Evolutionary conservation across 306 rosid species (phyloP).

Genomic region (Acacia crassicarpa): DNA sequence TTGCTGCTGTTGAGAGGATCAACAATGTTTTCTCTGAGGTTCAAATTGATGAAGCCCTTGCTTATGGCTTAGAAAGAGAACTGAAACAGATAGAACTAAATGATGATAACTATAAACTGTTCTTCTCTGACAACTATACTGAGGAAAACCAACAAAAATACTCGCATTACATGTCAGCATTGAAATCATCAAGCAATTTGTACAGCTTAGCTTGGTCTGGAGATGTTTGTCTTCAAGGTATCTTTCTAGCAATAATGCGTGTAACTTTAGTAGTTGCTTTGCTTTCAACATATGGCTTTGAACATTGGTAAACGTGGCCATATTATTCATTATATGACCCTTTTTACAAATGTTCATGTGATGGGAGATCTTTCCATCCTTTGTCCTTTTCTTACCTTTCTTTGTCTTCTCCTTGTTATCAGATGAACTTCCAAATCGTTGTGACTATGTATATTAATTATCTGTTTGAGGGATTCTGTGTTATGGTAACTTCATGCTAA

Average conservation of each 20-base stretch:
- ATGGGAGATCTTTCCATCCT: conserved; percentile 13
- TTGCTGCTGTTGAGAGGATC: conserved; percentile 93
- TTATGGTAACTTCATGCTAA: neutral
- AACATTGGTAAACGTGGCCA: neutral
- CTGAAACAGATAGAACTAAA: conserved; percentile 57
- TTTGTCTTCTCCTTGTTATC: neutral
- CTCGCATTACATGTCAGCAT: conserved; percentile 78
- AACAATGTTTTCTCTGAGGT: conserved; percentile 78
- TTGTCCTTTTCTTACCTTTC: neutral
- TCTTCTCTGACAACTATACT: conserved; percentile 42
- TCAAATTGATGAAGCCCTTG: conserved; percentile 87
- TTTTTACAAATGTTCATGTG: conserved; percentile 24
- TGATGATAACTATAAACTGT: conserved; percentile 63
- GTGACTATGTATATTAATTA: conserved; percentile 11
- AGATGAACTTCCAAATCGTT: neutral
- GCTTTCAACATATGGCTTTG: neutral
- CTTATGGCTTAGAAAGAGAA: conserved; percentile 90
- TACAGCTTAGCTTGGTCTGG: conserved; percentile 77
- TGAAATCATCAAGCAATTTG: conserved; percentile 68
- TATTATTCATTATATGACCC: neutral
- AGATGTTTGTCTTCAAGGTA: conserved; percentile 90
- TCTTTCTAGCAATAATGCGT: conserved; percentile 23
- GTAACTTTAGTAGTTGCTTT: conserved; percentile 25
- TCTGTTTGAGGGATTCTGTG: neutral
- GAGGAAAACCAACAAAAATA: conserved; percentile 50